Evolutionary conservation across 1,284 basidiomycete species (phyloP).

Genomic region (Takashimella koratensis): DNA sequence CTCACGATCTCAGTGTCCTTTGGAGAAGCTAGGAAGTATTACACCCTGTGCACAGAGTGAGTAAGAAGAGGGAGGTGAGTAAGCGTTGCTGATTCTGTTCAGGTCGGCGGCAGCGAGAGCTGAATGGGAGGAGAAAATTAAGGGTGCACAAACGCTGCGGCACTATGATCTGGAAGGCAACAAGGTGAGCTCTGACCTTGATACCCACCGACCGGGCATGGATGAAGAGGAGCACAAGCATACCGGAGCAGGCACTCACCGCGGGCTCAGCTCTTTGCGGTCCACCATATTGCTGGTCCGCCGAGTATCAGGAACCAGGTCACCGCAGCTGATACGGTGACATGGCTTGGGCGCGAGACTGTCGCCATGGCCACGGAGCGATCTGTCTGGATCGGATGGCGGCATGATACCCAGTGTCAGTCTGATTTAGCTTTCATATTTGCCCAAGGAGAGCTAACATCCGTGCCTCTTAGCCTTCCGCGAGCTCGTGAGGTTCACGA

Average conservation of each 20-base stretch:
- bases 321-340: slow-evolving; percentile 27
- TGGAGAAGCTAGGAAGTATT: slow-evolving; percentile 17
- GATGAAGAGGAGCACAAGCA: background rate
- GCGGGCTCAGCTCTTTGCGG: slow-evolving; percentile 21
- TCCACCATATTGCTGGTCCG: slow-evolving; percentile 23
- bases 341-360: slow-evolving; percentile 27
- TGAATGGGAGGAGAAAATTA: slow-evolving; percentile 35
- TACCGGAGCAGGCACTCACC: background rate
- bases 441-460: background rate
- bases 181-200: slow-evolving; percentile 12
- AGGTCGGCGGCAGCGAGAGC: slow-evolving; percentile 11
- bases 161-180: slow-evolving; percentile 36
- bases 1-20: slow-evolving; percentile 27
- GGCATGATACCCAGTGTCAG: slow-evolving; percentile 26
- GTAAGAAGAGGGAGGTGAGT: slow-evolving; percentile 2
- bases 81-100: background rate
- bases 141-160: slow-evolving; percentile 29
- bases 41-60: slow-evolving; percentile 33
- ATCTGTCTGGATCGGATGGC: slow-evolving; percentile 34
- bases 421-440: too few species aligned
- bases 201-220: background rate
- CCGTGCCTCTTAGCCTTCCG: slow-evolving; percentile 21
- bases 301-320: slow-evolving; percentile 19
- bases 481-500: slow-evolving; percentile 24
- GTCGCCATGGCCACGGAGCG: slow-evolving; percentile 22